These are phyloP conservation scores for Chrysoporthe cubensis DNA, from an alignment of 2,329 filamentous ascomycete species.

Conservation along the genomic window DNA sequence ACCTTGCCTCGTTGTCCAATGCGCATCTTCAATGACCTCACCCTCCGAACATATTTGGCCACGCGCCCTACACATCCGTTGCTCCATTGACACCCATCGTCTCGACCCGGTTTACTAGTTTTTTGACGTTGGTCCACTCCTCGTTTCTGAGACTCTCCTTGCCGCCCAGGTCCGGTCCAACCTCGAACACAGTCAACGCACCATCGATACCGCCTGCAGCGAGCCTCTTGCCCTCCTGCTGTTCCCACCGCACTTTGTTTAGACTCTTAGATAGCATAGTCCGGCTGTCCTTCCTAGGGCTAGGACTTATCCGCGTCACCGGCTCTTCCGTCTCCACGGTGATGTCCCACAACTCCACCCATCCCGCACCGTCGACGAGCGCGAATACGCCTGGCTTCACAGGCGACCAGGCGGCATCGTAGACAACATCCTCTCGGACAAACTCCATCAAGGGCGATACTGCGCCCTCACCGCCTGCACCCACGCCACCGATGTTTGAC, in stretches of 20 bases:
- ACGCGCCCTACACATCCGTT: constrained; percentile 41
- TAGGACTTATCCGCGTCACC: constrained; percentile 77
- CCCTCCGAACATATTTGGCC: constrained; percentile 11
- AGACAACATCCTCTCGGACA: constrained; percentile 92
- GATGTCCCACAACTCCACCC: constrained; percentile 93
- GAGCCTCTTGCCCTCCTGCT: constrained; percentile 80
- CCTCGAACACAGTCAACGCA: constrained; percentile 89
- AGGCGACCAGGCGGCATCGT: constrained; percentile 94
- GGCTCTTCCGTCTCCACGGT: constrained; percentile 92
- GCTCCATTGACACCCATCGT: constrained; percentile 56
- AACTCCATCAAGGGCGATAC: constrained; percentile 85
- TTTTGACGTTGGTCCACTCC: constrained; percentile 94
- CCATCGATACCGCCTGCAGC: constrained; percentile 93
- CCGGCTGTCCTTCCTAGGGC: constrained; percentile 64
- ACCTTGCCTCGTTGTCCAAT: constrained; percentile 19
- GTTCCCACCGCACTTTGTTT: constrained; percentile 95
- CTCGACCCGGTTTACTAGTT: constrained; percentile 78
- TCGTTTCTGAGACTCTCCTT: constrained; percentile 81
- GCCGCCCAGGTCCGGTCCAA: constrained; percentile 80
- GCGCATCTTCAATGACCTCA: constrained; percentile 10
- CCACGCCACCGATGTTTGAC: constrained; percentile 53
- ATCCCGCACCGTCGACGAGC: constrained; percentile 89
- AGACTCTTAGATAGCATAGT: constrained; percentile 81
- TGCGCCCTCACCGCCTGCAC: constrained; percentile 48
- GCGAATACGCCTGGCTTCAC: constrained; percentile 93